Base-by-base conservation (phyloP, 306 rosid species). In the Pueraria montana region DNA sequence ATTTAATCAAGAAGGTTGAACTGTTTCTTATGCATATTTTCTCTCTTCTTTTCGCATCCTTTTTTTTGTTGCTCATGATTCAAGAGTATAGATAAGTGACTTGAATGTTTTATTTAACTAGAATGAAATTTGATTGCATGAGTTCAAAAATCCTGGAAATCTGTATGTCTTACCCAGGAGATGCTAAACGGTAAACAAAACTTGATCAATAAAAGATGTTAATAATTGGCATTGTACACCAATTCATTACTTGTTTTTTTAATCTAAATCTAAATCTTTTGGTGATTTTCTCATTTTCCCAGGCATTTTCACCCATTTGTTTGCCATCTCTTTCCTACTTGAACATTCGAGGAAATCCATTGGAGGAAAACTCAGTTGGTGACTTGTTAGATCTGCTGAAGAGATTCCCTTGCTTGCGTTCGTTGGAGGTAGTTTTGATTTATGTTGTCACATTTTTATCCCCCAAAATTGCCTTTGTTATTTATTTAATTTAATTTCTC, bases 261-360 rank as follows among this genome's bases (percentile, higher is more conserved):
- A n/a, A n/a, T n/a, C n/a, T n/a, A n/a, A 36, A 50, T 53, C 26
- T 32, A 43, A 73, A 21, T 65, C 21, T 72, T 80, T 68, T 83
- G 17, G 52, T 65, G 69, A n/a, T 80, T 76, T 23, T 12, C 58
- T 10, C 49, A 48, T 48, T 74, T 77, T 30, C 72, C 27, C 80
- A 95, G 98, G 93, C 91, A 11, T 90, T 92, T 91, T 85, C 98
- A 30, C 93, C 93, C 52, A 27, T 58, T 75, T 66, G 80, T 75
- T 83, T 93, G 77, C 96, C 97, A 49, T 83, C 91, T 55, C 91
- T 95, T 68, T 88, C 96, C 10, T 27, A 84, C 94, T 89, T 93
- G 90, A 93, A 93, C 82, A 84, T 95, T 83, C 91, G 84, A 45
- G 91, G 93, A 84, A 95, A 95, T 84, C 88, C 93, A 2, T 79